Base-by-base conservation (phyloP, 352 stramenopile genomes). In the Phytophthora colocasiae region DNA sequence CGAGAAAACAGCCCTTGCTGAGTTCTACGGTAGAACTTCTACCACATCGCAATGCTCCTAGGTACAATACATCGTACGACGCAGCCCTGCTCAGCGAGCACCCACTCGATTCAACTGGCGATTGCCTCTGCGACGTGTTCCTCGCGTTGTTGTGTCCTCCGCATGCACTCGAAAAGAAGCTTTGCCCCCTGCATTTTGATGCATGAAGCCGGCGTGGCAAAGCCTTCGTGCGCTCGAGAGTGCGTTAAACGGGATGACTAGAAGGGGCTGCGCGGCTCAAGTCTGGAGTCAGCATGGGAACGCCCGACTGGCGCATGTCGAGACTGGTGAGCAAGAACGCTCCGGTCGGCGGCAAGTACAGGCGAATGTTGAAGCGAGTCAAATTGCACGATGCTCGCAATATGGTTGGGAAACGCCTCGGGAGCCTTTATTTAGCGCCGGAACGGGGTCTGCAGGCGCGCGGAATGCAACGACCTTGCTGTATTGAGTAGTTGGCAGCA, bases 371-470 rank as follows among this genome's bases (percentile, higher is more conserved):
- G 58, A 57, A 52, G 38, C 22, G 22, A 27, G 34, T 17, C 51
- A 48, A 48, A 50, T 50, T 38, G 32, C 49, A 61, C 54, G 58
- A 61, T 49, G 48, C 58, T 55, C 47, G n/a, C 49, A 36, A 12
- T 15, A 46, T 38, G n/a, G 19, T 12, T 11, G 15, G 43, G 54
- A 61, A 61, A 61, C 54, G 29, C 26, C 29, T 22, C 45, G 3
- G 41, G 8, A 12, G 22, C 49, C 49, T 62, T 62, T 68, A 68
- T 57, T 62, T 68, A 68, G 60, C 44, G 60, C n/a, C 44, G 44
- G 60, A 68, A 68, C 51, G 52, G 9, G 36, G n/a, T 6, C 14
- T 24, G 51, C 26, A 34, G 12, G 41, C 34, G 50, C 58, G n/a
- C 24, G 51, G 60, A 62, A 41, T 24, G 50, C 32, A 2, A 45